Conservation (phyloP, 306 rosid genomes). For the Cucumis sativus region Cucumber_9930_V3 NC_026655.2:5078501-5079000, state of each 20-base stretch:
- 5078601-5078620: constrained; percentile 25
- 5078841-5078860: not conserved
- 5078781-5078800: not conserved
- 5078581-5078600: not conserved
- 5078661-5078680: constrained; percentile 76
- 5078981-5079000: not conserved
- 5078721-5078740: constrained; percentile 55
- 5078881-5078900: not conserved
- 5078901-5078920: not conserved
- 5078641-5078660: constrained; percentile 64
- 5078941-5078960: not conserved
- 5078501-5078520: not conserved
- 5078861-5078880: not conserved
- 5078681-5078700: constrained; percentile 52
- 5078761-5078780: constrained; percentile 83
- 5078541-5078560: not conserved
- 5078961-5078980: not conserved
- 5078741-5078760: constrained; percentile 61
- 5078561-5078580: constrained; percentile 3
- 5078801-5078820: not conserved
- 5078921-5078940: not conserved
- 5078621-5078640: constrained; percentile 39
- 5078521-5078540: not conserved
- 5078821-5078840: not conserved
- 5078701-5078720: constrained; percentile 47